Conservation (phyloP, 768 basidiomycete species). For the Hydnomerulius pinastri region DNA sequence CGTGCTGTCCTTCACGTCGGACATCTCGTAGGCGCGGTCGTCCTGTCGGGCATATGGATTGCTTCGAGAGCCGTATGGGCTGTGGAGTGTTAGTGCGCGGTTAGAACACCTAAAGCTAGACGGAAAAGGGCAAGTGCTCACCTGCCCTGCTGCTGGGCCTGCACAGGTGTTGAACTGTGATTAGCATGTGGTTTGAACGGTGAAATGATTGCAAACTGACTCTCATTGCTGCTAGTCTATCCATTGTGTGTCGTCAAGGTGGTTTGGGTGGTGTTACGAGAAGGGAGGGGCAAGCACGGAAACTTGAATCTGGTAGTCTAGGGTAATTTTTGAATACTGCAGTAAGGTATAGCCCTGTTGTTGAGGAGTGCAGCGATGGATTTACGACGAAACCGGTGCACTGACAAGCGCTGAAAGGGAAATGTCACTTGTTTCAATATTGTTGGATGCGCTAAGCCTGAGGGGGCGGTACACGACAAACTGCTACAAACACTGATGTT, state of each 20-base stretch:
- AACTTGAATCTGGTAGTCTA: background rate
- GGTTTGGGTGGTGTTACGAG: slow-evolving; percentile 28
- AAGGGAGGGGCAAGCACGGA: slow-evolving; percentile 7
- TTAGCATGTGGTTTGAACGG: slow-evolving; percentile 8
- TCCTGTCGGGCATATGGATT: slow-evolving; percentile 75
- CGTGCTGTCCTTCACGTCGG: slow-evolving; percentile 62
- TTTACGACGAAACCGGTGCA: background rate
- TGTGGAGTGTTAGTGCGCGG: slow-evolving; percentile 22
- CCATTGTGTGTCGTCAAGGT: slow-evolving; percentile 68
- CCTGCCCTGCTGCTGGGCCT: slow-evolving; percentile 73
- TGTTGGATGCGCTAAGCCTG: background rate
- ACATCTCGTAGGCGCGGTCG: slow-evolving; percentile 65
- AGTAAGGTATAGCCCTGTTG: background rate
- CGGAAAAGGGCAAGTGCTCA: slow-evolving; percentile 40
- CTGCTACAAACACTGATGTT: slow-evolving; percentile 4
- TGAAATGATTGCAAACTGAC: slow-evolving; percentile 39
- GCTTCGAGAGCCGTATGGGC: slow-evolving; percentile 37
- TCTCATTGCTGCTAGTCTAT: slow-evolving; percentile 87
- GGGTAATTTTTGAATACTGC: background rate
- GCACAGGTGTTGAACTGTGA: background rate
- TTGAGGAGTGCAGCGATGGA: background rate
- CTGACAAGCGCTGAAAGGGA: background rate
- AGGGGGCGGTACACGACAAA: slow-evolving; percentile 1
- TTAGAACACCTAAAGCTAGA: slow-evolving; percentile 4
- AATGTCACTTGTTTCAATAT: too few relatives aligned